Percentiles rank a stretch among this genome's conserved stretches.
Evolutionary conservation across 495 filamentous ascomycete genomes (phyloP).

Genomic region (Aspergillus sclerotioniger): DNA sequence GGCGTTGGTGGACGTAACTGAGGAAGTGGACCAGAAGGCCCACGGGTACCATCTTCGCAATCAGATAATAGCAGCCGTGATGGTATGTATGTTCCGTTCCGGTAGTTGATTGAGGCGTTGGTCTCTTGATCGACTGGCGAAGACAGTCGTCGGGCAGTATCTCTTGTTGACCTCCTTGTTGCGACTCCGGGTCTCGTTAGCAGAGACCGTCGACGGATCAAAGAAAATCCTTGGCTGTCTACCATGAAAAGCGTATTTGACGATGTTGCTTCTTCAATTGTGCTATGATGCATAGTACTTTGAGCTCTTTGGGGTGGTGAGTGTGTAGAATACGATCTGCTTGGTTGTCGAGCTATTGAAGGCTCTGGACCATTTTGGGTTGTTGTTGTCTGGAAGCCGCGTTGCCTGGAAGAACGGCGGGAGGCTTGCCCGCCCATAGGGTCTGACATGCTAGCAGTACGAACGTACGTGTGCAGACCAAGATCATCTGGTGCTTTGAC

Average conservation of each 20-base stretch:
- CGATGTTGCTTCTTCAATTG: constrained; percentile 30
- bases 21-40: constrained; percentile 2
- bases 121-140: constrained; percentile 29
- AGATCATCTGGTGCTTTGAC: constrained; percentile 7
- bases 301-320: constrained; percentile 25
- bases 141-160: constrained; percentile 21
- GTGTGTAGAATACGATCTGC: constrained; percentile 34
- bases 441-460: constrained; percentile 6
- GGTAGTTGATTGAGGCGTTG: constrained; percentile 12
- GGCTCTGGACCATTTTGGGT: constrained; percentile 16
- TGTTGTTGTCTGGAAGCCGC: constrained; percentile 26
- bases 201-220: constrained; percentile 48
- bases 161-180: constrained; percentile 39
- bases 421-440: constrained; percentile 14
- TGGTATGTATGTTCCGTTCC: constrained; percentile 5
- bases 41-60: constrained; percentile 11
- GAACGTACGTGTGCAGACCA: constrained; percentile 3
- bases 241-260: constrained; percentile 40
- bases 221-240: constrained; percentile 38
- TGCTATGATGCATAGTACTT: constrained; percentile 26
- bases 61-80: constrained; percentile 21
- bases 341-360: constrained; percentile 22
- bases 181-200: constrained; percentile 48
- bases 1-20: constrained; percentile 39
- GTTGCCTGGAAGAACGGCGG: constrained; percentile 19